Percentiles rank a stretch among this genome's conserved stretches.
Conservation (phyloP, 495 filamentous ascomycete genomes). For the Podospora conica region DNA sequence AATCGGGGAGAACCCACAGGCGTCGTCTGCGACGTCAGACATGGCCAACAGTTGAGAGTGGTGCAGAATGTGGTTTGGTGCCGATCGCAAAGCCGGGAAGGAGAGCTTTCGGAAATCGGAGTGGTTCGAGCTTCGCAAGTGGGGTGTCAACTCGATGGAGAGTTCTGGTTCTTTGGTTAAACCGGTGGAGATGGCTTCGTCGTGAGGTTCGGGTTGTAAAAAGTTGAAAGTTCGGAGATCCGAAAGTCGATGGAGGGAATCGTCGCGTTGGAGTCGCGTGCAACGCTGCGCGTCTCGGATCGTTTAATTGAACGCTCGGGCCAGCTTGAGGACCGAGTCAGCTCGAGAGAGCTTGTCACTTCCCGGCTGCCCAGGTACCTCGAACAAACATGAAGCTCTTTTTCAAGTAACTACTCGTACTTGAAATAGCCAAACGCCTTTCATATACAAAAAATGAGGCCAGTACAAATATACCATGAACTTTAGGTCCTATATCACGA, state of each 20-base stretch:
- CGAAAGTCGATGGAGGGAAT: neutral
- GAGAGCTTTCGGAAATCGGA: neutral
- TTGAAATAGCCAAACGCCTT: neutral
- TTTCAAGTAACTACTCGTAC: no score
- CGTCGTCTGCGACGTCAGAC: constrained; percentile 12
- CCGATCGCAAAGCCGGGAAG: neutral
- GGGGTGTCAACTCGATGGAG: neutral
- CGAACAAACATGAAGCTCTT: no score
- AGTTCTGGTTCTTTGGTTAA: neutral
- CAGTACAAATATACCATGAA: neutral
- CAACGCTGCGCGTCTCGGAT: constrained; percentile 8
- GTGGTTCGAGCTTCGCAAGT: neutral
- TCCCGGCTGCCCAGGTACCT: no score
- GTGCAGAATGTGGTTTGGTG: no score
- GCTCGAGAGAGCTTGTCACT: neutral
- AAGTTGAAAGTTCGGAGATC: neutral
- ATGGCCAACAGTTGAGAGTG: constrained; percentile 4
- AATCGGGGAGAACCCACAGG: constrained; percentile 16
- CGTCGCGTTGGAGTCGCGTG: constrained; percentile 7
- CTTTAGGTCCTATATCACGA: neutral
- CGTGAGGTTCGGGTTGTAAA: neutral
- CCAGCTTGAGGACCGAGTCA: neutral
- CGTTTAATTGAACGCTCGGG: constrained; percentile 18
- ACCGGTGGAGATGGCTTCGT: neutral
- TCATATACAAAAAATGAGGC: neutral